Evolutionary conservation across 345 rosid species (phyloP).

Genomic region (Eucalyptus paniculata): DNA sequence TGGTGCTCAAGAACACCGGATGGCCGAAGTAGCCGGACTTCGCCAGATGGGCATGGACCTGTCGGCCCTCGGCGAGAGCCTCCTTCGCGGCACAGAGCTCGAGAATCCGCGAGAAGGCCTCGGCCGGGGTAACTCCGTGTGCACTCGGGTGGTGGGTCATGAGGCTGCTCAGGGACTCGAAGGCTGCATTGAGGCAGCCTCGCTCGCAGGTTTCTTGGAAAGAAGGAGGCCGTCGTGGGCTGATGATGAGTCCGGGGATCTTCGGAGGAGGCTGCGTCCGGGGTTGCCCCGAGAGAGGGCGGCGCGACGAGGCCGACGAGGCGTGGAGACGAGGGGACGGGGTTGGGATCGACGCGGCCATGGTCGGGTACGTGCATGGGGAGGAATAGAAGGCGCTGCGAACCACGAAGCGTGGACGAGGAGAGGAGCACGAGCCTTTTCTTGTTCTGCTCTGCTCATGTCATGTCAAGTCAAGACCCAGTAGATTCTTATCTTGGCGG

Average conservation of each 20-base stretch:
- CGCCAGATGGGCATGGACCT: constrained; percentile 29
- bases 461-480: not conserved
- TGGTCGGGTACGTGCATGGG: not conserved
- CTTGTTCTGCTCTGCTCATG: not conserved
- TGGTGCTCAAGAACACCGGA: constrained; percentile 38
- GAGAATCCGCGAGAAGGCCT: not conserved
- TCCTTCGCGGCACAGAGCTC: not conserved
- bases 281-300: not conserved
- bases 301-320: not conserved
- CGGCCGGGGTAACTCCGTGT: not conserved
- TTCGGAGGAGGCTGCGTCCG: not conserved
- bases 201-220: not conserved
- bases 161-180: not conserved
- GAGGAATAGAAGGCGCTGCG: not conserved
- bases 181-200: not conserved
- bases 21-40: constrained; percentile 5
- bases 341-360: not conserved
- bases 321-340: not conserved
- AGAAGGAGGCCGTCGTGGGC: not conserved
- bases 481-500: not conserved
- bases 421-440: not conserved
- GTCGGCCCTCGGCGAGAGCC: constrained; percentile 1
- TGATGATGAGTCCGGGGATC: not conserved
- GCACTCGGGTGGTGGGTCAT: not conserved
- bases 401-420: not conserved